These are phyloP conservation scores for Metrosideros polymorpha DNA, from an alignment of 441 rosid genomes.

Conservation along the genomic window DNA sequence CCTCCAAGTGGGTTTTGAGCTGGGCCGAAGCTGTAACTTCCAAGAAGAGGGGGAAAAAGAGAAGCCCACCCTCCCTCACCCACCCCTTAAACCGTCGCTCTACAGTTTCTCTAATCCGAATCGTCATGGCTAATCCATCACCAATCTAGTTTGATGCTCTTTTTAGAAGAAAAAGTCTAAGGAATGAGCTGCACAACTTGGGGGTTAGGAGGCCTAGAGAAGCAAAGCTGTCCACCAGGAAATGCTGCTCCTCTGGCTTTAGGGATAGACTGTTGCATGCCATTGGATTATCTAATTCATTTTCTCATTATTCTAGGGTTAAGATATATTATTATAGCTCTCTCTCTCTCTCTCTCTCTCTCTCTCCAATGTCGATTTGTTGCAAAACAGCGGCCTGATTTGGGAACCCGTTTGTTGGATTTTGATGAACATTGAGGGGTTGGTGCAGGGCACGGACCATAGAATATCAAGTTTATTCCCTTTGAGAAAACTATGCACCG, in stretches of 20 bases:
- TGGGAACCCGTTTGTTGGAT: background rate
- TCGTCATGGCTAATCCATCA: background rate
- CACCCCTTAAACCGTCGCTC: no score
- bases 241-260: background rate
- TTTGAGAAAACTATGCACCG: background rate
- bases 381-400: background rate
- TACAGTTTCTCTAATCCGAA: background rate
- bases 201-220: background rate
- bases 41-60: background rate
- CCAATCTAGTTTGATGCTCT: background rate
- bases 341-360: background rate
- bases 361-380: background rate
- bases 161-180: background rate
- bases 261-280: background rate
- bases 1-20: background rate
- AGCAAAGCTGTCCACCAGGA: background rate
- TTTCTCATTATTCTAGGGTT: background rate
- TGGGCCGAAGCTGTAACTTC: background rate
- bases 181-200: background rate
- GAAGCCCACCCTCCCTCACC: background rate
- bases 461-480: background rate
- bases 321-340: background rate
- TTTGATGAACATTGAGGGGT: background rate
- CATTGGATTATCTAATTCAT: background rate
- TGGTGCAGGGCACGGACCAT: background rate